Base-by-base conservation (phyloP, 2,329 filamentous ascomycete genomes). In the Trichophyton simii region DNA sequence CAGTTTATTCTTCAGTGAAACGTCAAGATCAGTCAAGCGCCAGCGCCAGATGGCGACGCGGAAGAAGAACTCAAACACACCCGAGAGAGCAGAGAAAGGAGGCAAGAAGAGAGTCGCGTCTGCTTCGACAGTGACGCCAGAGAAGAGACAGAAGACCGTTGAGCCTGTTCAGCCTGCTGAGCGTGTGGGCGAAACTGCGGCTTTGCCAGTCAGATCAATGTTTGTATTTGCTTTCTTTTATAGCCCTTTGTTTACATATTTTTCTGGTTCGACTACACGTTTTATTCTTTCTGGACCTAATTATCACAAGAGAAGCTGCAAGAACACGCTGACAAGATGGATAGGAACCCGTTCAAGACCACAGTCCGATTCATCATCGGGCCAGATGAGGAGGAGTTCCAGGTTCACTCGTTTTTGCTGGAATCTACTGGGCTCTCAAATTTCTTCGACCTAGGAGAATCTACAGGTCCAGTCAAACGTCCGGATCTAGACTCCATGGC, bases 281-380 rank as follows among this genome's bases (percentile, higher is more conserved):
- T 28, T 52, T 11, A 20, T 52, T 9, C 3, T 15, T 28, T 6
- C 22, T 25, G 13, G 20, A 6, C 25, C 5, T 9, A 31, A 13
- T 2, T 13, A 52, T 0, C 15, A 55, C 1, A 9, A 36, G 11
- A 8, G 6, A 18, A 18, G 3, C 18, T 3, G 13, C 5, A 55
- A 34, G 18, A 15, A 36, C 7, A 15, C 15, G n/a, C 52, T 55
- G 15, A 55, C 31, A 31, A 28, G 28, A 36, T 36, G 34, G 5
- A 36, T 44, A 28, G 20, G 4, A 58, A 46, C 38, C 59, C 54
- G 0, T 63, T 63, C 42, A 55, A 41, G 1, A 52, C 54, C 1
- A 52, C 60, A 3, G 28, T 61, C 13, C 46, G 18, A 6, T 28
- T 63, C 25, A 55, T 57, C 34, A 57, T 63, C n/a, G 62, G 62